Conservation (phyloP, 768 basidiomycete genomes). For the Xerocomus brunneocitrinus region DNA sequence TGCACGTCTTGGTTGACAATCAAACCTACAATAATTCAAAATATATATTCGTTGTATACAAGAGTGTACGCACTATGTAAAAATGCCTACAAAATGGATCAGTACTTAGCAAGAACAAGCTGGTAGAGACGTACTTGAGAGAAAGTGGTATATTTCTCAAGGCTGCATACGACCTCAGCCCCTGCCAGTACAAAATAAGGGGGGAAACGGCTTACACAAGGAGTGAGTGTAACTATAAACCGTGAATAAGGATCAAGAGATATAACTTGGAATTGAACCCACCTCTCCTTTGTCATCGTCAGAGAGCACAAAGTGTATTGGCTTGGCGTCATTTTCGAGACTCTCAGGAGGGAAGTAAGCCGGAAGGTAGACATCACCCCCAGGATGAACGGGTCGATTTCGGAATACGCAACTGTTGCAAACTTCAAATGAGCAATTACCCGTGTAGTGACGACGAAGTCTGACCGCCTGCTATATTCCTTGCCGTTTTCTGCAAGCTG, state of each 20-base stretch:
- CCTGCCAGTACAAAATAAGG: background rate
- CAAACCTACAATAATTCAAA: conserved; percentile 16
- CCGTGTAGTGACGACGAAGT: background rate
- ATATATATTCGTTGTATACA: background rate
- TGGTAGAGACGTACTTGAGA: conserved; percentile 18
- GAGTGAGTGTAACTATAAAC: conserved; percentile 48
- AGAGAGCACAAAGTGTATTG: conserved; percentile 30
- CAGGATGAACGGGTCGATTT: conserved; percentile 29
- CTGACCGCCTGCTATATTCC: conserved; percentile 51
- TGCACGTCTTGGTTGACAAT: conserved; percentile 22
- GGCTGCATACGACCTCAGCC: conserved; percentile 40
- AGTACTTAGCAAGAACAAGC: conserved; percentile 36
- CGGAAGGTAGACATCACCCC: conserved; percentile 45
- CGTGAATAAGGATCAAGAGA: background rate
- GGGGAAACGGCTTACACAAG: conserved; percentile 43
- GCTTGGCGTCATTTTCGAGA: conserved; percentile 13
- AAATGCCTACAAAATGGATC: conserved; percentile 15
- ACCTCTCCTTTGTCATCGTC: conserved; percentile 49
- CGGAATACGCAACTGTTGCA: conserved; percentile 44
- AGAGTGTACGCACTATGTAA: conserved; percentile 14
- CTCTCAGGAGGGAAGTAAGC: conserved; percentile 46
- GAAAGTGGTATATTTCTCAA: conserved; percentile 29
- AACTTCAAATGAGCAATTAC: background rate
- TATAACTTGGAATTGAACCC: background rate
- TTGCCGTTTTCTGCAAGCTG: conserved; percentile 42